Evolutionary conservation across 2,329 filamentous ascomycete species (phyloP).

Genomic region (Trichoderma atrobrunneum): DNA sequence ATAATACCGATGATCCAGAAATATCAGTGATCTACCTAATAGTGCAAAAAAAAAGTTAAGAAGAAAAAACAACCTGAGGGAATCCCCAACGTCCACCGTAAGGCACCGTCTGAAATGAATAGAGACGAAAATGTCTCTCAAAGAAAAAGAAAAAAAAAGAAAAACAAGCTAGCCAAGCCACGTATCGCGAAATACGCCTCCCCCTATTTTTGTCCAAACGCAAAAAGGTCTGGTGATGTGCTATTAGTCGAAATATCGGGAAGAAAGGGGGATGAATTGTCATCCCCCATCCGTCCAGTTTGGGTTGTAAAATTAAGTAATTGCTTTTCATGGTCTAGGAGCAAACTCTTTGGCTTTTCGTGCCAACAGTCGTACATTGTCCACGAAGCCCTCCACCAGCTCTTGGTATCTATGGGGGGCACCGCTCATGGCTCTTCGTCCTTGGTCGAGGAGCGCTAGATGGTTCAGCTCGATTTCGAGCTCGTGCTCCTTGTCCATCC

Average conservation of each 20-base stretch:
- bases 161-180: not conserved
- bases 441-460: constrained; percentile 62
- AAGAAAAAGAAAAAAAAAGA: not conserved
- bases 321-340: not conserved
- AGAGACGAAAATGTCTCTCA: not conserved
- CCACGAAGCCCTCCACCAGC: constrained; percentile 69
- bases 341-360: constrained; percentile 39
- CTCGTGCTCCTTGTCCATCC: constrained; percentile 68
- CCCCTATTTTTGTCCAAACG: not conserved
- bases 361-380: constrained; percentile 65
- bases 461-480: constrained; percentile 75
- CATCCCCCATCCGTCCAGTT: not conserved
- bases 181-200: not conserved
- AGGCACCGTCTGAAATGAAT: not conserved
- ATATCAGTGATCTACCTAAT: not conserved
- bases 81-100: not conserved
- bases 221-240: not conserved
- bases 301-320: not conserved
- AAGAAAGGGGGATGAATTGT: not conserved
- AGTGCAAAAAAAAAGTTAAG: not conserved
- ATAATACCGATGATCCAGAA: not conserved
- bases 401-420: constrained; percentile 61
- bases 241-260: not conserved
- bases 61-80: not conserved
- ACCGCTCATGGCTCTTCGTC: constrained; percentile 50